Conservation (phyloP, 2,329 filamentous ascomycete species). For the Aspergillus pseudoglaucus region DNA sequence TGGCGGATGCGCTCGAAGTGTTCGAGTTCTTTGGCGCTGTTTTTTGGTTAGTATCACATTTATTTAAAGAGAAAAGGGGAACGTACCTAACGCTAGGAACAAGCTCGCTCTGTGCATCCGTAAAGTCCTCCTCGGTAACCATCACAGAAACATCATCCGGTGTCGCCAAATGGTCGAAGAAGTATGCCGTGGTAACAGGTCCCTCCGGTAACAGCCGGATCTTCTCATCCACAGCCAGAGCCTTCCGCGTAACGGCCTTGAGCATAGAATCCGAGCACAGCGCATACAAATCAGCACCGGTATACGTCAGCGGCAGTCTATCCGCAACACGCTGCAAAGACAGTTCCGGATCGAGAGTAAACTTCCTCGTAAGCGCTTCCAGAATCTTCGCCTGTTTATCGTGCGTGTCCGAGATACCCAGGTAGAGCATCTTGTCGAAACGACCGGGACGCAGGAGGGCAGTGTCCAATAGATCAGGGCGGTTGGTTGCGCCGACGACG, state of each 20-base stretch:
- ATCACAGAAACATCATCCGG: constrained; percentile 77
- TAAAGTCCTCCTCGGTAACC: constrained; percentile 84
- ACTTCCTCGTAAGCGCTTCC: constrained; percentile 91
- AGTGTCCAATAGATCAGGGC: constrained; percentile 86
- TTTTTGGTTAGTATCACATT: constrained; percentile 17
- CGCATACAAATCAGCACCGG: constrained; percentile 93
- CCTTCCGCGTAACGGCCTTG: constrained; percentile 91
- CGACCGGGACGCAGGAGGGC: constrained; percentile 81
- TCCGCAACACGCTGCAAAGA: constrained; percentile 70
- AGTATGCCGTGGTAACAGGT: constrained; percentile 77
- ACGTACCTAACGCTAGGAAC: constrained; percentile 71
- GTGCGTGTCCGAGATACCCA: constrained; percentile 93
- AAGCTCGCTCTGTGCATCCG: constrained; percentile 72
- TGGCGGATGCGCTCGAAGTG: constrained; percentile 83
- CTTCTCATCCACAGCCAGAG: constrained; percentile 74
- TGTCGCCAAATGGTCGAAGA: constrained; percentile 86
- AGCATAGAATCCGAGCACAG: constrained; percentile 98
- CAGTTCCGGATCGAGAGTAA: constrained; percentile 72
- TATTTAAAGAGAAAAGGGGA: not conserved
- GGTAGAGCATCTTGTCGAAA: constrained; percentile 97
- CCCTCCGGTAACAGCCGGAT: constrained; percentile 57
- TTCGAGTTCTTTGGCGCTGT: constrained; percentile 76
- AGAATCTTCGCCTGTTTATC: constrained; percentile 93
- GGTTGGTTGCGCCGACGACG: constrained; percentile 92
- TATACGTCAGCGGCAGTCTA: constrained; percentile 87